Evolutionary conservation across 208 protist species (phyloP).

Genomic region (Herpetomonas muscarum): DNA sequence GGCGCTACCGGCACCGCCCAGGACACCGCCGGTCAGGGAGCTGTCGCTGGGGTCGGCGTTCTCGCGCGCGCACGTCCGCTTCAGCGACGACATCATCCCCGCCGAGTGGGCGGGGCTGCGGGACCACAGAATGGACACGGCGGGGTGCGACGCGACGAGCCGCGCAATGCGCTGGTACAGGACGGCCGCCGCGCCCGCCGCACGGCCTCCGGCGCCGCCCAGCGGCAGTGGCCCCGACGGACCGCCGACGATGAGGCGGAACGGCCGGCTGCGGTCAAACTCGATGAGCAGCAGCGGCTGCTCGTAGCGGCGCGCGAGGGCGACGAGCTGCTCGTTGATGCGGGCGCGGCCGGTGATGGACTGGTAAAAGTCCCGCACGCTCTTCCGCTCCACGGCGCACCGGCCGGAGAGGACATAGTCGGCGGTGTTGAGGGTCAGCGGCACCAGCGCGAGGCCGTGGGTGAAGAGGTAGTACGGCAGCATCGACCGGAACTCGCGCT

Average conservation of each 20-base stretch:
- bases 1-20: conserved; percentile 13
- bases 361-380: conserved; percentile 66
- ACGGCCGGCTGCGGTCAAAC: conserved; percentile 54
- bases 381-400: conserved; percentile 83
- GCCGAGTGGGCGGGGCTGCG: conserved; percentile 71
- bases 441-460: conserved; percentile 70
- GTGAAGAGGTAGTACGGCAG: conserved; percentile 72
- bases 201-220: neutral
- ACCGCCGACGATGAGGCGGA: conserved; percentile 33
- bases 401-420: conserved; percentile 80
- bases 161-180: conserved; percentile 59
- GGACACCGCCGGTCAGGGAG: conserved; percentile 40
- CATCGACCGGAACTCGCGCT: conserved; percentile 79
- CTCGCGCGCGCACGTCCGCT: conserved; percentile 42
- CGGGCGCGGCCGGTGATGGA: conserved; percentile 63
- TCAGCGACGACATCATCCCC: conserved; percentile 57
- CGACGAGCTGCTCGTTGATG: conserved; percentile 64
- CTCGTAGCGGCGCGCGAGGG: conserved; percentile 54
- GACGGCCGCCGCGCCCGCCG: conserved; percentile 1
- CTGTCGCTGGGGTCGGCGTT: conserved; percentile 62
- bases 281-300: conserved; percentile 73
- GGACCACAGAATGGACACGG: conserved; percentile 65
- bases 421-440: conserved; percentile 68
- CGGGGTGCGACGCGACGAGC: conserved; percentile 57
- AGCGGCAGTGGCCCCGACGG: neutral